Evolutionary conservation across 2,329 filamentous ascomycete species (phyloP), one percentile per base, ranked within the genome.

Genomic region (Stagonosporopsis cucurbitacearum): DNA sequence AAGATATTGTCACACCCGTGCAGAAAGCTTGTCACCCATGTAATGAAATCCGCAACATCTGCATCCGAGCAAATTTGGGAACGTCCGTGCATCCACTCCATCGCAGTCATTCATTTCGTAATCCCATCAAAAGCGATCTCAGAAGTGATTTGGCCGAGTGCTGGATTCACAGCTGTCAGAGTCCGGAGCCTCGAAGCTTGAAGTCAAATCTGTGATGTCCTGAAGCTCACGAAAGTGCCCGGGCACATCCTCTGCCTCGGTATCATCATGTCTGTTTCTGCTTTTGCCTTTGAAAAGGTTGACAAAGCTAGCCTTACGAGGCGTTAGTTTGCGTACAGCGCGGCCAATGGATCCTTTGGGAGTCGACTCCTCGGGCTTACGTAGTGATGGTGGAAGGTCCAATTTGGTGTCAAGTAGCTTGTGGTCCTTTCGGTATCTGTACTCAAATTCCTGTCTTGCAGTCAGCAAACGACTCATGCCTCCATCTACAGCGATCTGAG

Each of bases 241-340:
- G 8, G 42, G 13, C 36, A 43, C 12, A 2, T 47, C 42, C 9
- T 13, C 13, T 6, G 50, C 36, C 33, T 55, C 62, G 6, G 23
- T n/a, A 3, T 67, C 65, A 13, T 68, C 62, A 8, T 41, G 52
- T 47, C 57, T 66, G 57, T 64, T 70, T 64, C 68, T 69, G 17
- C 70, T 64, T 55, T 68, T 74, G 6, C 69, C 70, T 40, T 71
- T 75, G 32, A 75, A 57, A 17, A 75, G 43, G 23, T 73, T 73
- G 52, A 67, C 70, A 20, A 75, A 61, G 58, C 71, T 74, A 54
- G 61, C 62, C 54, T 75, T 75, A 15, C 71, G 63, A 28, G 71
- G 71, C 32, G 72, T 74, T 56, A 75, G 59, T 56, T 68, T 74
- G 41, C 71, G 63, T 20, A 73, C 64, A 22, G 70, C 70, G 55